Evolutionary conservation across 2,329 filamentous ascomycete genomes (phyloP).

Genomic region (Exutisphaerella laricina): DNA sequence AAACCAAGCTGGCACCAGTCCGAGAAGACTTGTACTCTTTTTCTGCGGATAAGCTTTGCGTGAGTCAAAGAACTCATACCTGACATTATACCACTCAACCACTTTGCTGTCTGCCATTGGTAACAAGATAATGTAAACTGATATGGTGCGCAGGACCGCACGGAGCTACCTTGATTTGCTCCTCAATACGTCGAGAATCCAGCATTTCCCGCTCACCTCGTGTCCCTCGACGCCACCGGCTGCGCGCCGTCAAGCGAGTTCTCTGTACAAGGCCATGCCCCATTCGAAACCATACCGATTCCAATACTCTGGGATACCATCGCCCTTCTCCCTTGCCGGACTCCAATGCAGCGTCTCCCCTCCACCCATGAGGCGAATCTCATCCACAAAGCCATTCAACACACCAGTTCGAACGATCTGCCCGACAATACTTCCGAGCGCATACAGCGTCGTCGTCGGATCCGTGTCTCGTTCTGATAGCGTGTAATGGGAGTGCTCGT

Average conservation of each 20-base stretch:
- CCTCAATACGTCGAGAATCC: too few relatives aligned
- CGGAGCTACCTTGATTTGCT: too few relatives aligned
- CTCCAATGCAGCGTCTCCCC: slow-evolving; percentile 12
- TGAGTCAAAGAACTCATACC: slow-evolving; percentile 23
- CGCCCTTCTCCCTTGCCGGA: slow-evolving; percentile 8
- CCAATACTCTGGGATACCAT: slow-evolving; percentile 18
- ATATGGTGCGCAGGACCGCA: too few relatives aligned
- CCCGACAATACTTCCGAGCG: slow-evolving; percentile 16
- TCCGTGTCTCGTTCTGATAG: slow-evolving; percentile 14
- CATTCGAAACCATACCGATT: slow-evolving; percentile 22
- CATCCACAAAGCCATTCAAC: slow-evolving; percentile 16
- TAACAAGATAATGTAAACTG: too few relatives aligned
- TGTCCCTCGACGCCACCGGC: not conserved
- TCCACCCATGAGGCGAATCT: slow-evolving; percentile 9
- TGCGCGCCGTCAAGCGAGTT: not conserved
- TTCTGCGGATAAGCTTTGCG: slow-evolving; percentile 56
- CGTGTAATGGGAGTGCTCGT: slow-evolving; percentile 7
- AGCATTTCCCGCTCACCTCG: not conserved
- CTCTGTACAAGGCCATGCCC: slow-evolving; percentile 13
- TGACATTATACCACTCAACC: not conserved
- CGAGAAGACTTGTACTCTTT: slow-evolving; percentile 59
- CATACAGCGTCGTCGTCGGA: slow-evolving; percentile 14
- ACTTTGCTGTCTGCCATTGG: not conserved
- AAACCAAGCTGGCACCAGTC: slow-evolving; percentile 62
- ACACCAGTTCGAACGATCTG: slow-evolving; percentile 15